Evolutionary conservation across 2,329 filamentous ascomycete genomes (phyloP).

Genomic region (Didymella pomorum): DNA sequence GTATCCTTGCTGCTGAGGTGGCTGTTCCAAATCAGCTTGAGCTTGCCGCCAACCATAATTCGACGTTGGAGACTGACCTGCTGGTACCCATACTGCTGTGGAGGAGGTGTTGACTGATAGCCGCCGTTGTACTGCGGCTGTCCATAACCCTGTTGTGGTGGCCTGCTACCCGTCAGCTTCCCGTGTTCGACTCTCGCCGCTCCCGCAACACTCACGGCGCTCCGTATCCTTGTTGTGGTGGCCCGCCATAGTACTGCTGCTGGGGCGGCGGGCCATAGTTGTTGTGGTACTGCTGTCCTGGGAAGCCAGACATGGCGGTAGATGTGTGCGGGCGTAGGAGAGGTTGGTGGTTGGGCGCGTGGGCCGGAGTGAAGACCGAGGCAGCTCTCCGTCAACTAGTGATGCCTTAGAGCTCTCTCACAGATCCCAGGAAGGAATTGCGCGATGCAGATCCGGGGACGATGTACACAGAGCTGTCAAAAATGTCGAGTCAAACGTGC

Average conservation of each 20-base stretch:
- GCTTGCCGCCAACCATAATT: constrained; percentile 5
- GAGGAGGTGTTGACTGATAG: constrained; percentile 51
- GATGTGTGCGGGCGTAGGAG: constrained; percentile 12
- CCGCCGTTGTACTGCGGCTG: constrained; percentile 52
- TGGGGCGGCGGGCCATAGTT: constrained; percentile 45
- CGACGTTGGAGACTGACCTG: constrained; percentile 41
- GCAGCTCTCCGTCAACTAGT: constrained; percentile 12
- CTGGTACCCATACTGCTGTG: constrained; percentile 55
- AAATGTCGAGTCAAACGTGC: constrained; percentile 1
- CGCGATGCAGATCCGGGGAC: constrained; percentile 6
- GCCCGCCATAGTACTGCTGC: constrained; percentile 41
- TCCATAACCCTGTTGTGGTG: constrained; percentile 50
- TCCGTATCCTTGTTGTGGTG: constrained; percentile 31
- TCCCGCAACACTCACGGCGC: constrained; percentile 35
- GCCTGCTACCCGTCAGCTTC: constrained; percentile 30
- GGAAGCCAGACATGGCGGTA: constrained; percentile 50
- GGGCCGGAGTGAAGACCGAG: constrained; percentile 7
- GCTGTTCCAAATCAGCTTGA: constrained; percentile 41
- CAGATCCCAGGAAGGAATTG: constrained; percentile 4
- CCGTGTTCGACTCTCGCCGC: background rate
- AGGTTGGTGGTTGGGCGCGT: constrained; percentile 9
- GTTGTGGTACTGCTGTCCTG: constrained; percentile 54
- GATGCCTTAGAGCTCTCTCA: background rate
- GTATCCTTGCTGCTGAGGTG: constrained; percentile 46
- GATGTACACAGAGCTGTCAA: constrained; percentile 10